Percentiles rank a stretch among this genome's conserved stretches.
Evolutionary conservation across 305 asterid species (phyloP).

Genomic region (Fraxinus floribunda): DNA sequence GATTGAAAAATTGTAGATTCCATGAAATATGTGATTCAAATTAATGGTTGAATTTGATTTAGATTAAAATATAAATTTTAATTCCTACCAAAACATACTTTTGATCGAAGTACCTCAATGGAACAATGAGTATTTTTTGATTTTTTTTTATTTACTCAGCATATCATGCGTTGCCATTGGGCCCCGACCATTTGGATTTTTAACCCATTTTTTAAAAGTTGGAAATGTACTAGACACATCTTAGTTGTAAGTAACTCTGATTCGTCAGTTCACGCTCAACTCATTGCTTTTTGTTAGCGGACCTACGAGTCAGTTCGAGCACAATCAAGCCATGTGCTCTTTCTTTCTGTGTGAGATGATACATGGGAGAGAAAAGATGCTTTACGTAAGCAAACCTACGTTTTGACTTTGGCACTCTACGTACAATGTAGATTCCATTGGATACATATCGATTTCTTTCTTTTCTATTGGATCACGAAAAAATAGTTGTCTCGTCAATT

Average conservation of each 20-base stretch:
- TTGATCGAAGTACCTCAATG: too few species aligned
- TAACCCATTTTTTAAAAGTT: background rate
- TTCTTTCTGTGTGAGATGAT: background rate
- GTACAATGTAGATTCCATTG: background rate
- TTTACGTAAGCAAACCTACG: background rate
- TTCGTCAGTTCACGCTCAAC: constrained; percentile 23
- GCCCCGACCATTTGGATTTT: background rate
- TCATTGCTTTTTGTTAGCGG: constrained; percentile 17
- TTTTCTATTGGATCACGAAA: background rate
- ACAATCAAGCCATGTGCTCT: background rate
- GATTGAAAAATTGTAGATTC: too few species aligned
- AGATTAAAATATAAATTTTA: too few species aligned
- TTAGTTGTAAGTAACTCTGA: constrained; percentile 18
- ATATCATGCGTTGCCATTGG: background rate
- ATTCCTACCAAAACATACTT: too few species aligned
- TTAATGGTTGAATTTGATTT: too few species aligned
- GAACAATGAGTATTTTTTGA: background rate
- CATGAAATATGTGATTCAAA: too few species aligned
- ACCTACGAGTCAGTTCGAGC: background rate
- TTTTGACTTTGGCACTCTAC: background rate
- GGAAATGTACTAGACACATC: constrained; percentile 16
- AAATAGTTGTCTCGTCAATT: background rate
- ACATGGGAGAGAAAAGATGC: background rate
- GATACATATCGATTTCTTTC: constrained; percentile 5
- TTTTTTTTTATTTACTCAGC: background rate